Base-by-base conservation (phyloP, 495 filamentous ascomycete genomes). In the Symbiotaphrina buchneri region DNA sequence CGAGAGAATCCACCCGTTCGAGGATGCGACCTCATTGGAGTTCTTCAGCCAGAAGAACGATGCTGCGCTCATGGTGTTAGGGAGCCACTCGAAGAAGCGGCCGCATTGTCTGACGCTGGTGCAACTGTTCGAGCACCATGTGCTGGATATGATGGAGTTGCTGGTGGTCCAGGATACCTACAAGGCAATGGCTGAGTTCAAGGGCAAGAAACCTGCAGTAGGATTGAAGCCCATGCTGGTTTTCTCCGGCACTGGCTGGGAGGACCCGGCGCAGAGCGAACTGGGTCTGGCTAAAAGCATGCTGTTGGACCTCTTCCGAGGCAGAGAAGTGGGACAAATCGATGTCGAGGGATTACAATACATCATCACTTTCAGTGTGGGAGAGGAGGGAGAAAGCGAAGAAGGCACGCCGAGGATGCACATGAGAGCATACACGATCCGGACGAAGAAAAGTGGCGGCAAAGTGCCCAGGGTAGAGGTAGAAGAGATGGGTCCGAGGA, bases 31-130 rank as follows among this genome's bases (percentile, higher is more conserved):
- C 10, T 78, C 72, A 13, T 61, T 97, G 16, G 78, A 90, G 47
- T 95, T 97, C 59, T 76, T 95, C 56, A 72, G 71, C 38, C 68
- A 80, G 44, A 97, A 95, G 60, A 97, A 97, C 48, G 87, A 97
- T 53, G 69, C 78, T 41, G 71, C 71, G 4, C 48, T 87, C 14
- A 56, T 82, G 8, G 65, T 85, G 32, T 85, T 87, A 42, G 79
- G 69, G 17, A 73, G 65, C 47, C 70, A 72, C 55, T 75, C 58
- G 49, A 97, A 95, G 63, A 97, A 97, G 59, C 66, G 87, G 11
- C 87, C 85, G 6, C 80, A 95, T 49, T 72, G 68, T 35, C 47
- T 97, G 41, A 93, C 81, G 1, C 52, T 93, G n/a, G 56, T 69
- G 18, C 69, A 87, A 30, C 74, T 73, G 11, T 95, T 91, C 46